Evolutionary conservation across 352 stramenopile genomes (phyloP).

Genomic region (Pythium dissimile): DNA sequence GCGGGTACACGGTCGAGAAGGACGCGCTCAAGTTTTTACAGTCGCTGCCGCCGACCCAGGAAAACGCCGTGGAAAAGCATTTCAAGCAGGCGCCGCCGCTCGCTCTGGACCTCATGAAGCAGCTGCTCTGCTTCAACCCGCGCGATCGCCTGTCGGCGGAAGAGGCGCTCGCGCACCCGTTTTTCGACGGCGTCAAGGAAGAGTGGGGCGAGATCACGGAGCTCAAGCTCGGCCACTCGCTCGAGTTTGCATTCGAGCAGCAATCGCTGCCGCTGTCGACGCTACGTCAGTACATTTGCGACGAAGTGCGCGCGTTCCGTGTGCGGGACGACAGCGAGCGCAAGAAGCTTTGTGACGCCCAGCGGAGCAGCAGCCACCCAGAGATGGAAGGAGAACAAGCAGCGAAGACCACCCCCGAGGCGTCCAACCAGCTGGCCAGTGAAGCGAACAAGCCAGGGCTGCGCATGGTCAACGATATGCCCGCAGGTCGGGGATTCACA

Average conservation of each 20-base stretch:
- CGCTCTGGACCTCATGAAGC: conserved; percentile 77
- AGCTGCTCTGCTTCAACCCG: conserved; percentile 91
- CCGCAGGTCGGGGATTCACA: conserved; percentile 57
- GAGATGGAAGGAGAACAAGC: not conserved
- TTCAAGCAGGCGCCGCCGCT: conserved; percentile 42
- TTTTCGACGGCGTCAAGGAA: conserved; percentile 88
- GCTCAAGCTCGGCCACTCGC: conserved; percentile 62
- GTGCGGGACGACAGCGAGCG: conserved; percentile 26
- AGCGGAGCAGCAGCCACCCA: too few relatives aligned
- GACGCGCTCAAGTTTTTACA: conserved; percentile 84
- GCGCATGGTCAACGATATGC: conserved; percentile 54
- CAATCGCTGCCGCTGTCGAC: conserved; percentile 69
- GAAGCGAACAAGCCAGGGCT: conserved; percentile 1
- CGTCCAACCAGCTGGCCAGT: conserved; percentile 4
- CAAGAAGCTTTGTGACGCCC: conserved; percentile 27
- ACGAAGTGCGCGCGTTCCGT: conserved; percentile 68
- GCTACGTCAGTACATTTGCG: conserved; percentile 74
- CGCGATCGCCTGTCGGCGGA: conserved; percentile 87
- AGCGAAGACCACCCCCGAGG: not conserved
- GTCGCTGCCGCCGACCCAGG: conserved; percentile 47
- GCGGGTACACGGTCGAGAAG: conserved; percentile 77
- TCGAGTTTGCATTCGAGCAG: conserved; percentile 81
- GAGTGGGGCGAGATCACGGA: conserved; percentile 74
- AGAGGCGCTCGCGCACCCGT: conserved; percentile 84
- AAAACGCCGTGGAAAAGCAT: conserved; percentile 56